phyloP scores from a whole-genome alignment of 352 stramenopile genomes.

The Globisporangium carolinianum region DNA sequence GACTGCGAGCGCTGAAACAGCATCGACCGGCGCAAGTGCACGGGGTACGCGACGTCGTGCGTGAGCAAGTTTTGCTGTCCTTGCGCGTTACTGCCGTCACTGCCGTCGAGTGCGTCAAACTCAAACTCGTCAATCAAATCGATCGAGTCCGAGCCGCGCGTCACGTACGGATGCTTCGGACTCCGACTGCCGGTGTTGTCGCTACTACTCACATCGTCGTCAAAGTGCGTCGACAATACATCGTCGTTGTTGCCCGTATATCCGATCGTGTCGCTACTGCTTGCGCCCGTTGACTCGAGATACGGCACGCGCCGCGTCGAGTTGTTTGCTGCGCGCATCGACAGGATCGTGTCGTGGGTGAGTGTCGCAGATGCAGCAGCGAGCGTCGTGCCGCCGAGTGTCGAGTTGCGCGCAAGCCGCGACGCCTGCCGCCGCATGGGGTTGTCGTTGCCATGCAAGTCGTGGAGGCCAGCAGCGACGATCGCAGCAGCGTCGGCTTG shows the following conservation, averaged over 20 bases:
- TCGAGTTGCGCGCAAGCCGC: constrained; percentile 34
- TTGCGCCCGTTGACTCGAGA: constrained; percentile 4
- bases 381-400: neutral
- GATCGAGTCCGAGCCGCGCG: constrained; percentile 34
- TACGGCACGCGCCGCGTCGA: constrained; percentile 4
- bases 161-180: constrained; percentile 15
- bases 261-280: constrained; percentile 3
- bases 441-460: constrained; percentile 16
- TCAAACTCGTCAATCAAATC: constrained; percentile 51
- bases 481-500: constrained; percentile 15
- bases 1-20: constrained; percentile 69
- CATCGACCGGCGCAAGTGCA: constrained; percentile 46
- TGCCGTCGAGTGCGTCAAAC: constrained; percentile 30
- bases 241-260: neutral
- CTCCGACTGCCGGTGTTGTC: constrained; percentile 7
- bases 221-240: constrained; percentile 19
- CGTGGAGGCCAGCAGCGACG: constrained; percentile 15
- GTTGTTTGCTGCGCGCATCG: neutral
- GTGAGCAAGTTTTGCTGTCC: constrained; percentile 22
- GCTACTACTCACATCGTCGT: constrained; percentile 10
- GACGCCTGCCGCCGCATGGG: constrained; percentile 43
- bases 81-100: constrained; percentile 6
- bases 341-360: neutral
- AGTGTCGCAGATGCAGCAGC: neutral
- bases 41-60: constrained; percentile 41